Evolutionary conservation across 2,329 filamentous ascomycete species (phyloP).

Genomic region (Celoporthe dispersa): DNA sequence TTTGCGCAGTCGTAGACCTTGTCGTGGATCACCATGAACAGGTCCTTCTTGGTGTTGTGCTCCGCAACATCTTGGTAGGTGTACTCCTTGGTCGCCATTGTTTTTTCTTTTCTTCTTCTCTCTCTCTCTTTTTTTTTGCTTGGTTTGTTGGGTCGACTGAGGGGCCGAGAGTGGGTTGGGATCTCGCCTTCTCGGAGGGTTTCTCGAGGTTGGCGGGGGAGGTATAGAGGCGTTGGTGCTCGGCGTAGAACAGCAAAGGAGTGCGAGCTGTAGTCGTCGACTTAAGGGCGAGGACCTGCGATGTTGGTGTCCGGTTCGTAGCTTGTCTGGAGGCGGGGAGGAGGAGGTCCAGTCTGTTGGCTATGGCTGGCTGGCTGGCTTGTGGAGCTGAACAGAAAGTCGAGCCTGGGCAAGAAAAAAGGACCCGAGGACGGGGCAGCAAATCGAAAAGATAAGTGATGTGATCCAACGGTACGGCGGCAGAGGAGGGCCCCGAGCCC

Average conservation of each 20-base stretch:
- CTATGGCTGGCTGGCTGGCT: conserved; percentile 5
- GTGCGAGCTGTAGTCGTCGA: conserved; percentile 11
- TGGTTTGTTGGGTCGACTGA: conserved; percentile 22
- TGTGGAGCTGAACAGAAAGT: conserved; percentile 3
- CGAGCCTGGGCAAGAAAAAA: not conserved
- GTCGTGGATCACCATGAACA: conserved; percentile 90
- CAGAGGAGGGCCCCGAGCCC: not conserved
- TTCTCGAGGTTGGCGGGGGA: not conserved
- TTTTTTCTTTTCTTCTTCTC: conserved; percentile 29
- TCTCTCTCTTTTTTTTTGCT: not conserved
- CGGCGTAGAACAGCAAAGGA: conserved; percentile 8
- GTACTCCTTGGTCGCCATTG: conserved; percentile 56
- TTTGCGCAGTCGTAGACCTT: conserved; percentile 90
- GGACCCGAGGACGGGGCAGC: conserved; percentile 1
- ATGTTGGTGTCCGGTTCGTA: not conserved
- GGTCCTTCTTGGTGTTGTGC: conserved; percentile 93
- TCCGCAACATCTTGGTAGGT: conserved; percentile 81
- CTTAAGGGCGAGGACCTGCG: not conserved
- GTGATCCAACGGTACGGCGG: not conserved
- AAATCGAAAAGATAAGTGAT: conserved; percentile 4
- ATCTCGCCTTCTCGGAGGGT: not conserved
- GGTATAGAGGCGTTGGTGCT: not conserved
- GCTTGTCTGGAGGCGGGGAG: conserved; percentile 4
- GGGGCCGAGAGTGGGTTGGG: conserved; percentile 18
- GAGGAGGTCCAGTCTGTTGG: not conserved